Base-by-base conservation (phyloP, 805 yeast genomes). In the Priceomyces melissophilus region DNA sequence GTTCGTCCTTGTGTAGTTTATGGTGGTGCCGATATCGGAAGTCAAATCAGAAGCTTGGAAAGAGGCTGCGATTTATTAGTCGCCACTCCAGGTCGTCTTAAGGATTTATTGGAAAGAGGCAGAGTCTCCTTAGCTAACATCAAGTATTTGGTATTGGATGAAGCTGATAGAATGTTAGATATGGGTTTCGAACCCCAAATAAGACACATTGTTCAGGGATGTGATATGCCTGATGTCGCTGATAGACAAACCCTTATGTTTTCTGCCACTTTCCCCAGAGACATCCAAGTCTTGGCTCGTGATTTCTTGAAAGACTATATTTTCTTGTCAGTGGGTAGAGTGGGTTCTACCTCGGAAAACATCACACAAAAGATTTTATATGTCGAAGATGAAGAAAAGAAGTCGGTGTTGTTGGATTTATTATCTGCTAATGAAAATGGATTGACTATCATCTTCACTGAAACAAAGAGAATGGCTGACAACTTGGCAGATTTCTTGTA, bases 161-260 rank as follows among this genome's bases (percentile, higher is more conserved):
- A 91, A 78, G 99, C 99, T 61, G 99, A 93, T 73, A 87, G 99
- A 77, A 93, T 93, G 99, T 82, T 93, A 73, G 99, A 93, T 81
- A 93, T 93, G 98, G 99, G 99, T 79, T 93, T 93, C 75, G 99
- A 93, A 76, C 97, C 97, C 52, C 99, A 93, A 78, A 93, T 93
- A 64, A 87, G 99, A 80, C 86, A 89, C 67, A 91, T 93, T 61
- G 99, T 93, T 48, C 95, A 91, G 70, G 95, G 86, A 53, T 90
- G 95, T 76, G 98, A 89, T 67, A 93, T 93, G 99, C 97, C 99
- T 48, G 82, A 75, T 50, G 95, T 87, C 42, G 73, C 78, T 46
- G 78, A 84, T 57, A 85, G 99, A 75, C 99, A 93, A 75, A 93
- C 99, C 30, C 81, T 93, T 59, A 87, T 93, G 96, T 93, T 93